phyloP scores from a whole-genome alignment of 108 stramenopile species.

The Skeletonema potamos region DNA sequence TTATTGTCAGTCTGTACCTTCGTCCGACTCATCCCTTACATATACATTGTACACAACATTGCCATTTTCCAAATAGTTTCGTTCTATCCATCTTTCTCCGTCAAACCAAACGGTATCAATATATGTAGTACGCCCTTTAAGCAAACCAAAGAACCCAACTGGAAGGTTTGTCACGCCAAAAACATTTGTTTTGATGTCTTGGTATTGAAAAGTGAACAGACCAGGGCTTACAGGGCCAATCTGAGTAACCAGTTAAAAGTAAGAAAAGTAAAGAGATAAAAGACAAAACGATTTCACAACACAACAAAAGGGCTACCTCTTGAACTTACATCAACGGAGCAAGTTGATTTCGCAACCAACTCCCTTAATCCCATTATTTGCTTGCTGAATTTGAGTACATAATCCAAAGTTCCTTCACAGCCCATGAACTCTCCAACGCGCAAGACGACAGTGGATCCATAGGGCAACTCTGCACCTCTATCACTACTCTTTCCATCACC shows the following conservation, averaged over 20 bases:
- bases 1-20: background rate
- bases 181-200: slow-evolving; percentile 66
- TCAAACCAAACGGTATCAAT: slow-evolving; percentile 73
- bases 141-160: slow-evolving; percentile 69
- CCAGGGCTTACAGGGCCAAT: slow-evolving; percentile 57
- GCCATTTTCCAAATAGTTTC: slow-evolving; percentile 42
- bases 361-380: slow-evolving; percentile 61
- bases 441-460: slow-evolving; percentile 57
- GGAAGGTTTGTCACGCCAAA: slow-evolving; percentile 69
- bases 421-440: slow-evolving; percentile 47
- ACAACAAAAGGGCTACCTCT: background rate
- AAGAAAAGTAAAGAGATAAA: background rate
- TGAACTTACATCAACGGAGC: slow-evolving; percentile 62
- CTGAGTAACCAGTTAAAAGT: slow-evolving; percentile 12
- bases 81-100: slow-evolving; percentile 72
- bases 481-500: slow-evolving; percentile 1
- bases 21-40: slow-evolving; percentile 36
- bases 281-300: background rate
- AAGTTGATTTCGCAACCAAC: slow-evolving; percentile 59
- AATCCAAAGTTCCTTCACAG: slow-evolving; percentile 51
- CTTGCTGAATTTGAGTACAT: slow-evolving; percentile 60
- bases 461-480: slow-evolving; percentile 48
- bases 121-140: slow-evolving; percentile 60
- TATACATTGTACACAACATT: slow-evolving; percentile 38
- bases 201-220: slow-evolving; percentile 60